phyloP scores from a whole-genome alignment of 192 early-diverging fungal genomes.

The Oehlia diaphana region DNA sequence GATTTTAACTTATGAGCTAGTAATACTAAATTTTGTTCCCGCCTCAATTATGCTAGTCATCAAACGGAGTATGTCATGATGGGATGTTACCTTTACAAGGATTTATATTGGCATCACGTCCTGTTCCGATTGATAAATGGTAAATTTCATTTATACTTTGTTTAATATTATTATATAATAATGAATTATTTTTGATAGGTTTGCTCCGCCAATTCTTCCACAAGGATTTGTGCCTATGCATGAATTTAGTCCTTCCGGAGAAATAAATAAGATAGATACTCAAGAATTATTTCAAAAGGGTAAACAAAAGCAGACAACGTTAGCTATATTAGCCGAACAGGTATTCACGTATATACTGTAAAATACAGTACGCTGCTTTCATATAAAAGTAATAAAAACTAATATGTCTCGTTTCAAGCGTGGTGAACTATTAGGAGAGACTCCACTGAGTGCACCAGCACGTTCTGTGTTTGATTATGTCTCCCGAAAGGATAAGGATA shows the following conservation, averaged over 20 bases:
- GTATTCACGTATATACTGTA: neutral
- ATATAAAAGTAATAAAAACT: neutral
- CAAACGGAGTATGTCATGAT: conserved; percentile 44
- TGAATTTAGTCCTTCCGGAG: conserved; percentile 1
- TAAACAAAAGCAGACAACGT: conserved; percentile 12
- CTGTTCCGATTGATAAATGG: conserved; percentile 48
- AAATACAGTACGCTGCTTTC: neutral
- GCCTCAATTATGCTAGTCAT: neutral
- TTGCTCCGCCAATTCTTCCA: conserved; percentile 16
- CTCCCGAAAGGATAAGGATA: conserved; percentile 62
- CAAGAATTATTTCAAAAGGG: neutral
- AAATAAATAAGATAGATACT: neutral
- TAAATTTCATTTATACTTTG: conserved; percentile 8
- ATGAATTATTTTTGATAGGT: conserved; percentile 5
- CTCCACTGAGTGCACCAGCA: conserved; percentile 55
- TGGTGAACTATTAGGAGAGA: conserved; percentile 70
- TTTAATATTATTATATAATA: neutral
- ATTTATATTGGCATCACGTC: conserved; percentile 48
- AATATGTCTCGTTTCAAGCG: conserved; percentile 37
- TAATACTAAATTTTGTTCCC: neutral
- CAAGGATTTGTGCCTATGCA: conserved; percentile 17
- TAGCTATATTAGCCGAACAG: conserved; percentile 21
- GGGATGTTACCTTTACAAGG: conserved; percentile 54
- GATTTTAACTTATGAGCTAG: neutral
- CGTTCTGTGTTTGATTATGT: conserved; percentile 77